Evolutionary conservation across 345 rosid genomes (phyloP), one percentile per base, ranked within the genome.

Genomic region (Odontarrhena argentea): DNA sequence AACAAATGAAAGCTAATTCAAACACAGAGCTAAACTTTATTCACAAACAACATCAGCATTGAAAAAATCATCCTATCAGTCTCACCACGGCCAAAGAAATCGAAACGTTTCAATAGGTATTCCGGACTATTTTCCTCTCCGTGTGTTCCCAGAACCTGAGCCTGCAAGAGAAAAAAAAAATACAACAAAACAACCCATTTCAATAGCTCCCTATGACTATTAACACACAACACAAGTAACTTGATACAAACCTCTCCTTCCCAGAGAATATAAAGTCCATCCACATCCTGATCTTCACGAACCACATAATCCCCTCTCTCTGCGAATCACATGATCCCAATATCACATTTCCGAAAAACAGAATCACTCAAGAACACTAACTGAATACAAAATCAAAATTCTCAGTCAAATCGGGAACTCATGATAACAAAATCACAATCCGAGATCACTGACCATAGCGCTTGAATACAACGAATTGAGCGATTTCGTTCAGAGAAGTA

Each of bases 61-160:
- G 42, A 46, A 49, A 75, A n/a, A 58, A 41, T 11, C 48, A 11
- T 58, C 36, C 32, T 70, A 0, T 4, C 1, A 32, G 36, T 4
- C 81, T 76, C 75, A 91, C 99, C 91, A 50, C 80, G 79, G 45
- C 97, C 97, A 67, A 88, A 91, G 81, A 80, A 88, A 79, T 94
- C 99, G 67, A 71, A 84, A 71, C 63, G 85, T 72, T 79, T 80
- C 83, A 94, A 76, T 7, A 69, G 89, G 60, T 74, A 86, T 50
- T 94, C 96, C 0, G 83, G 72, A 25, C 75, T 82, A 42, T 57
- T 66, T 50, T 79, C 85, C 13, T 87, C 89, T 70, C 73, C 86
- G 0, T 60, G 71, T 34, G 87, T 59, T 71, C 79, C 85, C 5
- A 77, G 79, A 30, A 91, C 97, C 75, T 88, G 91, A 48, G 95